Conservation (phyloP, 2,329 filamentous ascomycete genomes). For the Geosmithia flava region DNA sequence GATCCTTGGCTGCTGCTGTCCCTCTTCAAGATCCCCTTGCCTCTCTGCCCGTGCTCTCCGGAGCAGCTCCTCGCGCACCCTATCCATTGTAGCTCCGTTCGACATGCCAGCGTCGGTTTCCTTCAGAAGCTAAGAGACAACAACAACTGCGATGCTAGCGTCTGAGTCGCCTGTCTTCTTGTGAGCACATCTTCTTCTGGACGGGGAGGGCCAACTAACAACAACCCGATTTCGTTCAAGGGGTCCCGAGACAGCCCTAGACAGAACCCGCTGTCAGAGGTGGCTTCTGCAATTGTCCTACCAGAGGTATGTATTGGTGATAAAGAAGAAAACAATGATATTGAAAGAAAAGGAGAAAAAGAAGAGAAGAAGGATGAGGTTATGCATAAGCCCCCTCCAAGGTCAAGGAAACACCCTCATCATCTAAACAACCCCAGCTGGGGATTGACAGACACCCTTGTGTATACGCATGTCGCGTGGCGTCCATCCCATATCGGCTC, state of each 20-base stretch:
- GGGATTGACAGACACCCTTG: too few relatives aligned
- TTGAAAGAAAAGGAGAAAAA: background rate
- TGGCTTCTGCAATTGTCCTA: background rate
- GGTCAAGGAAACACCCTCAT: too few relatives aligned
- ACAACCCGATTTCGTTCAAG: too few relatives aligned
- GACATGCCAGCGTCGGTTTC: background rate
- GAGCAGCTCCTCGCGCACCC: conserved; percentile 17
- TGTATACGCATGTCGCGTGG: too few relatives aligned
- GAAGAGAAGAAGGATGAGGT: background rate
- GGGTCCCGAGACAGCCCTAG: background rate
- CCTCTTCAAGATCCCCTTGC: conserved; percentile 6
- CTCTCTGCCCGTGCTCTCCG: conserved; percentile 16
- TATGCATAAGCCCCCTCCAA: background rate
- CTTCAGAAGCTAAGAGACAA: background rate
- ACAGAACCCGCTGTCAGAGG: background rate
- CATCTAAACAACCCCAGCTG: too few relatives aligned
- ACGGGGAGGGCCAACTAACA: background rate
- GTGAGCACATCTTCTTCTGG: background rate
- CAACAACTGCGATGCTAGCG: background rate
- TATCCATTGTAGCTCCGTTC: conserved; percentile 13
- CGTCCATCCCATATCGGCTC: too few relatives aligned
- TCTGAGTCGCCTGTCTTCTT: background rate
- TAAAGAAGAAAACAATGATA: background rate
- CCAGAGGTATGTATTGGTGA: background rate
- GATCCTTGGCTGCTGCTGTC: background rate